Percentiles rank a stretch among this genome's conserved stretches.
phyloP scores from a whole-genome alignment of 2,329 filamentous ascomycete genomes.

The Colletotrichum noveboracense region DNA sequence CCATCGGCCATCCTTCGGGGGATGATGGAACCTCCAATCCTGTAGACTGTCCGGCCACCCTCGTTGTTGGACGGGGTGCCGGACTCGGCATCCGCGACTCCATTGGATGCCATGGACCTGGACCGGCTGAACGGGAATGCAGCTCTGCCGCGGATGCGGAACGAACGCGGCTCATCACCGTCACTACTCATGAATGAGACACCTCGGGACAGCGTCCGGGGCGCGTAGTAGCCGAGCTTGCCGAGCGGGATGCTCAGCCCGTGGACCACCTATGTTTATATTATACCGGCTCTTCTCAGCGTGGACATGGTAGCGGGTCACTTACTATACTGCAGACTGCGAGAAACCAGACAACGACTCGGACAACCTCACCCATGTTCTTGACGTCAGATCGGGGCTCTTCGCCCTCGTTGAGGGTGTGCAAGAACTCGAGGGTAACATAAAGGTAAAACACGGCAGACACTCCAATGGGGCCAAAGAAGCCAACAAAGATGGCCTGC shows the following conservation, averaged over 20 bases:
- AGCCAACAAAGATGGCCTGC: constrained; percentile 86
- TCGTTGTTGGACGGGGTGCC: constrained; percentile 1
- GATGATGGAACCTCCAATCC: constrained; percentile 46
- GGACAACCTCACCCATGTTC: constrained; percentile 68
- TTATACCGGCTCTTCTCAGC: constrained; percentile 9
- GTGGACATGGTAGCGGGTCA: constrained; percentile 21
- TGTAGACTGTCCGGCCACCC: constrained; percentile 33
- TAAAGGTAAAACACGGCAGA: constrained; percentile 92
- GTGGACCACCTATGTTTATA: constrained; percentile 67
- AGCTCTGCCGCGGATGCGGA: constrained; percentile 34
- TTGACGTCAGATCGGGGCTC: constrained; percentile 68
- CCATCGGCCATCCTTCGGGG: not conserved
- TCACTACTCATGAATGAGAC: constrained; percentile 24
- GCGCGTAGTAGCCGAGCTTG: constrained; percentile 68
- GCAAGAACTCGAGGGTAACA: constrained; percentile 77
- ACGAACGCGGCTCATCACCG: constrained; percentile 26
- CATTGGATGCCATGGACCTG: not conserved
- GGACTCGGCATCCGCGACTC: not conserved
- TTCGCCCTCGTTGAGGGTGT: constrained; percentile 60
- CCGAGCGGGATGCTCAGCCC: constrained; percentile 81
- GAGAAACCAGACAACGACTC: constrained; percentile 85
- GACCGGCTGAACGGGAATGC: constrained; percentile 25
- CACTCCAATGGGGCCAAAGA: constrained; percentile 92
- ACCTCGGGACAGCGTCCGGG: constrained; percentile 59
- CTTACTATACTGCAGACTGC: constrained; percentile 82